Conservation (phyloP, 768 basidiomycete genomes). For the Xerocomellus intermedius region DNA sequence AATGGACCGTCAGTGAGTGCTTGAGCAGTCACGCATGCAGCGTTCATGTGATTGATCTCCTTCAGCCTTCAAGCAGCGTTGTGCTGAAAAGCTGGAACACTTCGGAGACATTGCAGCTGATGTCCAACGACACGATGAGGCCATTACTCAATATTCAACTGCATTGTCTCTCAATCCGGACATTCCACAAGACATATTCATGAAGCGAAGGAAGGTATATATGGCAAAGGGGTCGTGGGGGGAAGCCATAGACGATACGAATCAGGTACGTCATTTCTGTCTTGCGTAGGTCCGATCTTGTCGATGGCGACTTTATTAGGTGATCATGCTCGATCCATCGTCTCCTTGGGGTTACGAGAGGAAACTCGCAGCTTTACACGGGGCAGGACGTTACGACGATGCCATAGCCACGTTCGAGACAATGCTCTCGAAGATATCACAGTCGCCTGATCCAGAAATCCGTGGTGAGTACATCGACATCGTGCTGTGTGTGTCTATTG, state of each 20-base stretch:
- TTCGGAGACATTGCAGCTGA: background rate
- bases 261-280: background rate
- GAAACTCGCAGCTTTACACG: background rate
- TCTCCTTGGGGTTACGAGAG: background rate
- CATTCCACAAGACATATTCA: background rate
- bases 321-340: background rate
- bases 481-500: background rate
- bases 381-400: background rate
- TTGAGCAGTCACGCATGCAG: too few relatives aligned
- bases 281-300: background rate
- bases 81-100: background rate
- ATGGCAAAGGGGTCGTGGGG: background rate
- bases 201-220: background rate
- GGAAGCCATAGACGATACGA: background rate
- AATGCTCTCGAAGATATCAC: conserved; percentile 1
- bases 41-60: background rate
- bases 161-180: background rate
- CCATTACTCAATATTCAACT: background rate
- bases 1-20: background rate
- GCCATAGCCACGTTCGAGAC: background rate
- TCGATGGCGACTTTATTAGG: background rate
- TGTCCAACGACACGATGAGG: background rate
- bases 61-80: background rate
- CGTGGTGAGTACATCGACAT: background rate
- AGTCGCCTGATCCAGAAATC: background rate